phyloP scores from a whole-genome alignment of 2,329 filamentous ascomycete species.

The Colletotrichum truncatum region DNA sequence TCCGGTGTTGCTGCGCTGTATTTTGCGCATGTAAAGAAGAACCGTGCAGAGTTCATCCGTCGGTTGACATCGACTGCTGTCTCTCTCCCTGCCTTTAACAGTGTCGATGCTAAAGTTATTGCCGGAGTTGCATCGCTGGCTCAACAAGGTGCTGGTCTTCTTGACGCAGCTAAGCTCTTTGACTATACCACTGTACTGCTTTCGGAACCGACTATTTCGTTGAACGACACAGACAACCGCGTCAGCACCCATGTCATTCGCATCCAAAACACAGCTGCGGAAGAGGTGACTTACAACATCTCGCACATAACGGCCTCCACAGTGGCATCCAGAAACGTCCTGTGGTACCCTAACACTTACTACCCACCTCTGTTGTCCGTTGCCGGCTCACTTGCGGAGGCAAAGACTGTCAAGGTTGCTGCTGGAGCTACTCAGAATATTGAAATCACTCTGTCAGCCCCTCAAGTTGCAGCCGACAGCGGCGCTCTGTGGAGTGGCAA shows the following conservation, averaged over 20 bases:
- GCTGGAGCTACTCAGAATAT: conserved; percentile 9
- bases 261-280: conserved; percentile 21
- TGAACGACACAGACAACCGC: conserved; percentile 34
- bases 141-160: conserved; percentile 34
- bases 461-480: conserved; percentile 16
- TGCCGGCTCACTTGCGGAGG: conserved; percentile 6
- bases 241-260: conserved; percentile 27
- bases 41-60: conserved; percentile 24
- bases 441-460: conserved; percentile 18
- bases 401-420: conserved; percentile 1
- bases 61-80: conserved; percentile 24
- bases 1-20: conserved; percentile 34
- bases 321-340: conserved; percentile 11
- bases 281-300: conserved; percentile 28
- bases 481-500: conserved; percentile 36
- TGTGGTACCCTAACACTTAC: conserved; percentile 25
- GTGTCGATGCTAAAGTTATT: background rate
- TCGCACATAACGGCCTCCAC: conserved; percentile 27
- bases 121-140: conserved; percentile 21
- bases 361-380: conserved; percentile 24
- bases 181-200: conserved; percentile 21
- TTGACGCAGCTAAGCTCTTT: conserved; percentile 30
- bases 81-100: conserved; percentile 24
- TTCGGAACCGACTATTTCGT: conserved; percentile 25
- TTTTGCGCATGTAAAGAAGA: conserved; percentile 30